Conservation (phyloP, 2,329 filamentous ascomycete genomes). For the Beauveria australis region DNA sequence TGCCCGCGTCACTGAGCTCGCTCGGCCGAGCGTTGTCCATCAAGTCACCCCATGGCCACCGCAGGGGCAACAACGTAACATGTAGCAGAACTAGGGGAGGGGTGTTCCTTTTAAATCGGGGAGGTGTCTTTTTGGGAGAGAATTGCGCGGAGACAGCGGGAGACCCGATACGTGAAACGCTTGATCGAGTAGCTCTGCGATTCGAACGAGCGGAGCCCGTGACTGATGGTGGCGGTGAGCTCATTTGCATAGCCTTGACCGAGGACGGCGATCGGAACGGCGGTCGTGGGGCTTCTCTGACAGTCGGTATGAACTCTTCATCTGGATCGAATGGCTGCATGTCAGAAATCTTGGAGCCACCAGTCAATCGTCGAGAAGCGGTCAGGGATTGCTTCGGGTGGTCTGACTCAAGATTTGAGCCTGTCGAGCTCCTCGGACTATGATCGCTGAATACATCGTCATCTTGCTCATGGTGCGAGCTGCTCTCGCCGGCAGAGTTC, state of each 20-base stretch:
- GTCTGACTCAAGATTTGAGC: conserved; percentile 36
- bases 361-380: conserved; percentile 22
- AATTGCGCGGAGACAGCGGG: conserved; percentile 43
- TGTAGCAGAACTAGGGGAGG: conserved; percentile 70
- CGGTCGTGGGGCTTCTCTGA: conserved; percentile 51
- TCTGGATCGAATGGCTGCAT: conserved; percentile 39
- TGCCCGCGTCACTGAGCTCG: conserved; percentile 38
- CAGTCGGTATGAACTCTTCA: conserved; percentile 43
- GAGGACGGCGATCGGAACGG: conserved; percentile 63
- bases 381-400: conserved; percentile 14
- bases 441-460: conserved; percentile 53
- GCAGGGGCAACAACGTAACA: conserved; percentile 64
- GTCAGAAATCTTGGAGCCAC: conserved; percentile 35
- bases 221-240: conserved; percentile 53
- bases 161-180: conserved; percentile 50
- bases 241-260: conserved; percentile 64
- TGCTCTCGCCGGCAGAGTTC: conserved; percentile 21
- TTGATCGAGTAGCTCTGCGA: conserved; percentile 38
- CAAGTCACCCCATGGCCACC: conserved; percentile 54
- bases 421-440: conserved; percentile 49
- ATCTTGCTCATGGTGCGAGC: conserved; percentile 43
- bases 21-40: conserved; percentile 34
- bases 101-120: conserved; percentile 47
- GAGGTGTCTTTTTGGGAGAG: conserved; percentile 50
- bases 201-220: conserved; percentile 46